Evolutionary conservation across 805 yeast genomes (phyloP).

Genomic region (Candida golubevii): DNA sequence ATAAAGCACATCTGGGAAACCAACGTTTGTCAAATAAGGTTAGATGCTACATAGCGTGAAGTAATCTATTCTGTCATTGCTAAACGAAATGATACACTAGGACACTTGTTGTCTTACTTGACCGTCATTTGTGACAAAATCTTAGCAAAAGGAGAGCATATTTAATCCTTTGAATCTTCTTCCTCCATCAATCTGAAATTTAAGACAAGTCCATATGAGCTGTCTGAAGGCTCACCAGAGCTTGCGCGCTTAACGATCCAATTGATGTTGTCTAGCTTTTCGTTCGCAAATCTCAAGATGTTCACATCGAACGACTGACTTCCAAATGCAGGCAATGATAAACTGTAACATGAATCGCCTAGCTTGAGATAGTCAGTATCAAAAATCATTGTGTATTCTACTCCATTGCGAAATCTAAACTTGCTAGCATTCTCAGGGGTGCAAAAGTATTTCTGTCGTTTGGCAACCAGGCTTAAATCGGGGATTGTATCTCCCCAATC

Average conservation of each 20-base stretch:
- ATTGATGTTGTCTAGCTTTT: constrained; percentile 41
- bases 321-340: constrained; percentile 46
- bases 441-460: constrained; percentile 44
- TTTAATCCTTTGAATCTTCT: constrained; percentile 1
- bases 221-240: constrained; percentile 28
- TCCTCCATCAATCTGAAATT: constrained; percentile 38
- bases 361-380: constrained; percentile 51
- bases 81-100: no score
- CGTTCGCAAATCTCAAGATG: constrained; percentile 40
- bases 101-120: no score
- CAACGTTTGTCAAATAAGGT: no score
- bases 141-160: no score
- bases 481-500: constrained; percentile 12
- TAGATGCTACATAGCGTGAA: no score
- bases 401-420: constrained; percentile 37
- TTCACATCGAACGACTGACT: constrained; percentile 44
- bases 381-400: constrained; percentile 46
- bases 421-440: constrained; percentile 31
- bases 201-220: constrained; percentile 31
- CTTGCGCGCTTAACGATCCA: constrained; percentile 42
- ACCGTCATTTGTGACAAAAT: no score
- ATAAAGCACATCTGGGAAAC: no score
- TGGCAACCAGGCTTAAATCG: constrained; percentile 26
- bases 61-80: no score
- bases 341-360: constrained; percentile 46